phyloP scores from a whole-genome alignment of 345 rosid genomes.

The Camelina sativa region DNA sequence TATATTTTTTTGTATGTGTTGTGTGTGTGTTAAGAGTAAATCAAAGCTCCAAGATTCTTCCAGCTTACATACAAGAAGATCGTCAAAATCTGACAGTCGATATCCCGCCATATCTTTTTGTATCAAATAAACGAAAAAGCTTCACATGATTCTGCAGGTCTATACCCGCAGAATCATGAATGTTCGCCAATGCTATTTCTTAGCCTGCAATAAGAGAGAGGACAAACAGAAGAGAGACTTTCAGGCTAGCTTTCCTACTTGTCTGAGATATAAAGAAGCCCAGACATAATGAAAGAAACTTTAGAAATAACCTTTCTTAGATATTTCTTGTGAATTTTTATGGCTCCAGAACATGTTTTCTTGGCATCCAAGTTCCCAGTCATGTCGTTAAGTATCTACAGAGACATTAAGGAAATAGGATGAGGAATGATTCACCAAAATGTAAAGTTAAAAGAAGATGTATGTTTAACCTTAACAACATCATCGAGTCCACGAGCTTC shows the following conservation, averaged over 20 bases:
- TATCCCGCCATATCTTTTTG: slow-evolving; percentile 4
- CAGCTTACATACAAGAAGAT: slow-evolving; percentile 9
- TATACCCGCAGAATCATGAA: slow-evolving; percentile 7
- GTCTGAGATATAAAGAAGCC: slow-evolving; percentile 22
- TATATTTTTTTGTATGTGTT: neutral
- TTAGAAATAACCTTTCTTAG: slow-evolving; percentile 66
- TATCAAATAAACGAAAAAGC: neutral
- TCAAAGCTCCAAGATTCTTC: slow-evolving; percentile 18
- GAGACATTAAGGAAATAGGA: neutral
- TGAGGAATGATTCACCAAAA: slow-evolving; percentile 3
- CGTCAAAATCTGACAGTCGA: neutral
- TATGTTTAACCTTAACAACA: slow-evolving; percentile 71
- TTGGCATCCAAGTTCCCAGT: slow-evolving; percentile 91
- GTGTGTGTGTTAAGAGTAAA: slow-evolving; percentile 6
- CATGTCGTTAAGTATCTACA: slow-evolving; percentile 85
- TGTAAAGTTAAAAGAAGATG: neutral
- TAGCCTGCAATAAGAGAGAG: slow-evolving; percentile 44
- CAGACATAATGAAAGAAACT: neutral
- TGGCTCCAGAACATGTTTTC: slow-evolving; percentile 86
- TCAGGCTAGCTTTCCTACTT: neutral
- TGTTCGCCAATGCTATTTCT: slow-evolving; percentile 46
- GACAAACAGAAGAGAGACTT: slow-evolving; percentile 13
- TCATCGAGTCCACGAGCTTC: slow-evolving; percentile 98
- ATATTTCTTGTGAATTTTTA: slow-evolving; percentile 94
- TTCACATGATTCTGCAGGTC: slow-evolving; percentile 10